These are phyloP conservation scores for Cyberlindnera lachancei DNA, from an alignment of 805 yeast genomes.

Conservation along the genomic window DNA sequence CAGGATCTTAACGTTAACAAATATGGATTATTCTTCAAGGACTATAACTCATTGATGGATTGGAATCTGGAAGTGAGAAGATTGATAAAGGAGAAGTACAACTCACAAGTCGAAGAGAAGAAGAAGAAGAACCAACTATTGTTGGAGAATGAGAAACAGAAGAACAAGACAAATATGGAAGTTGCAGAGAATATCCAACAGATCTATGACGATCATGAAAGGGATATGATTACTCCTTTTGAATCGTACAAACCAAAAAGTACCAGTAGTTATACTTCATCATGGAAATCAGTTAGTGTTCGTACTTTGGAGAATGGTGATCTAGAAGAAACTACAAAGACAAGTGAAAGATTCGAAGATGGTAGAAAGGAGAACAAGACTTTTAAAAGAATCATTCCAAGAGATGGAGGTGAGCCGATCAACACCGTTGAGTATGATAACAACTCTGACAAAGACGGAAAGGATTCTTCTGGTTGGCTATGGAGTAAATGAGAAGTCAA, in stretches of 20 bases:
- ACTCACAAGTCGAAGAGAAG: constrained; percentile 14
- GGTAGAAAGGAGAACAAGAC: constrained; percentile 34
- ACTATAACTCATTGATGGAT: constrained; percentile 54
- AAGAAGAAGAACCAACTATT: no score
- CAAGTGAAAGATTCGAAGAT: constrained; percentile 33
- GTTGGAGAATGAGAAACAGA: no score
- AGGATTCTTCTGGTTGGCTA: constrained; percentile 19
- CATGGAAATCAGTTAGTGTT: constrained; percentile 29
- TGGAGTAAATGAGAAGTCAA: constrained; percentile 12
- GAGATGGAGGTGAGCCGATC: constrained; percentile 29
- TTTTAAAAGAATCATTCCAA: constrained; percentile 30
- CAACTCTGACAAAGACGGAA: constrained; percentile 1
- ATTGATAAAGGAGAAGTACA: constrained; percentile 30
- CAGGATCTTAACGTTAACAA: constrained; percentile 33
- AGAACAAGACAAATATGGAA: no score
- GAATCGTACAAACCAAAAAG: constrained; percentile 1
- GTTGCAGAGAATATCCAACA: constrained; percentile 9
- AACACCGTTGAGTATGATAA: constrained; percentile 21
- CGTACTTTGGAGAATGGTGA: constrained; percentile 36
- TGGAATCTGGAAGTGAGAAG: constrained; percentile 58
- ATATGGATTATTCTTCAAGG: constrained; percentile 55
- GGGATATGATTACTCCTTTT: constrained; percentile 7
- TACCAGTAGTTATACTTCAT: constrained; percentile 28
- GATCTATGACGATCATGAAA: constrained; percentile 21
- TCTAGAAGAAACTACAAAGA: constrained; percentile 31